These are phyloP conservation scores for Cyberlindnera xylosilytica DNA, from an alignment of 805 yeast species.

Conservation along the genomic window DNA sequence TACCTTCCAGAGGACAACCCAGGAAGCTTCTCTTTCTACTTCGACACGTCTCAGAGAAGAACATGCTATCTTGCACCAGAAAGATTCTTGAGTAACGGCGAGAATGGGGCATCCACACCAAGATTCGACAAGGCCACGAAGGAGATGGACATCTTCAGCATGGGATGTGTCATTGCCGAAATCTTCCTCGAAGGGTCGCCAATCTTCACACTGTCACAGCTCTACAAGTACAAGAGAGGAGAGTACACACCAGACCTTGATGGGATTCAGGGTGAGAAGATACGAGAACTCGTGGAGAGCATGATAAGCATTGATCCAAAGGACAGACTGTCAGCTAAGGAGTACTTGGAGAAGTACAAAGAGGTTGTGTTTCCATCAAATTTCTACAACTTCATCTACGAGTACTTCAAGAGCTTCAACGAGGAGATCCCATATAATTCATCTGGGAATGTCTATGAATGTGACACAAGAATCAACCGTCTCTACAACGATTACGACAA, in stretches of 20 bases:
- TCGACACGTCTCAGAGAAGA: slow-evolving; percentile 85
- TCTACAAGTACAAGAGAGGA: slow-evolving; percentile 74
- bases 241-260: slow-evolving; percentile 65
- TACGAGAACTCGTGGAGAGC: slow-evolving; percentile 53
- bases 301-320: slow-evolving; percentile 67
- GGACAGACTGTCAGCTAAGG: slow-evolving; percentile 53
- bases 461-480: slow-evolving; percentile 56
- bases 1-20: slow-evolving; percentile 91
- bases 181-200: slow-evolving; percentile 84
- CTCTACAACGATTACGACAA: slow-evolving; percentile 58
- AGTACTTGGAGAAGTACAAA: slow-evolving; percentile 48
- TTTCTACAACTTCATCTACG: slow-evolving; percentile 67
- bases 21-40: slow-evolving; percentile 84
- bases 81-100: slow-evolving; percentile 48
- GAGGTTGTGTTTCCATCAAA: slow-evolving; percentile 58
- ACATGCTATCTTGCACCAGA: slow-evolving; percentile 95
- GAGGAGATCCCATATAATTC: slow-evolving; percentile 19
- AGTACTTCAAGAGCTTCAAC: slow-evolving; percentile 51
- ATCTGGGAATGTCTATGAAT: slow-evolving; percentile 34
- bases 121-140: slow-evolving; percentile 38
- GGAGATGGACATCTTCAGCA: slow-evolving; percentile 78
- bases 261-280: slow-evolving; percentile 46
- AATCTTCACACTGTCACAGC: slow-evolving; percentile 79
- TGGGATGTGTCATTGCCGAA: slow-evolving; percentile 91
- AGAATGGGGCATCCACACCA: slow-evolving; percentile 13